Conservation (phyloP, 768 basidiomycete genomes). For the Boletus vermiculosoides region DNA sequence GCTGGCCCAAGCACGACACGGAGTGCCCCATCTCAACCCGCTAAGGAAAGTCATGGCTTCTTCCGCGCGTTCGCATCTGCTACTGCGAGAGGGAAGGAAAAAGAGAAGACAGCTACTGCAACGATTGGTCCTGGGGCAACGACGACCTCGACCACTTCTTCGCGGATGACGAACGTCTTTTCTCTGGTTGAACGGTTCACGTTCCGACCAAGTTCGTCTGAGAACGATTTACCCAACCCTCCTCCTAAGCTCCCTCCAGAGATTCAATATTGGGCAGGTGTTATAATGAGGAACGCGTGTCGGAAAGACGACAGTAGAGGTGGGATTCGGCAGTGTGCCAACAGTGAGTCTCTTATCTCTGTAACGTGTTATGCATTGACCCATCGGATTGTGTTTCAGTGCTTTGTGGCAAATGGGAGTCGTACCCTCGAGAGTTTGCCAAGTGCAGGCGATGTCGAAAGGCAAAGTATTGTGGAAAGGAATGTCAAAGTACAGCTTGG, state of each 20-base stretch:
- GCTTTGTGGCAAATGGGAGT: constrained; percentile 95
- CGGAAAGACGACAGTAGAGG: constrained; percentile 92
- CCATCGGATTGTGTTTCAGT: constrained; percentile 42
- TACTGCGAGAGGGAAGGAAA: constrained; percentile 49
- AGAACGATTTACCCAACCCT: constrained; percentile 66
- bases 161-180: constrained; percentile 86
- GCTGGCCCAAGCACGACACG: constrained; percentile 29
- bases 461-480: constrained; percentile 98
- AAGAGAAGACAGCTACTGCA: constrained; percentile 33
- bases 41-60: constrained; percentile 40
- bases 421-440: constrained; percentile 90
- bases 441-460: constrained; percentile 95
- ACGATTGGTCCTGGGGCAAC: constrained; percentile 21
- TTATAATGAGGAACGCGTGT: constrained; percentile 99
- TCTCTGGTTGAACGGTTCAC: constrained; percentile 96
- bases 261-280: constrained; percentile 98
- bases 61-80: constrained; percentile 46
- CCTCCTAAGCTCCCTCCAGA: constrained; percentile 77
- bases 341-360: constrained; percentile 57
- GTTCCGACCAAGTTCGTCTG: constrained; percentile 84
- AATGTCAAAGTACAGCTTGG: constrained; percentile 96
- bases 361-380: not conserved
- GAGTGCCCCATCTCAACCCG: constrained; percentile 13
- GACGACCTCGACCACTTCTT: not conserved
- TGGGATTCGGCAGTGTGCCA: constrained; percentile 96